Conservation (phyloP, 2,329 filamentous ascomycete genomes). For the Cordyceps sp. region DNA sequence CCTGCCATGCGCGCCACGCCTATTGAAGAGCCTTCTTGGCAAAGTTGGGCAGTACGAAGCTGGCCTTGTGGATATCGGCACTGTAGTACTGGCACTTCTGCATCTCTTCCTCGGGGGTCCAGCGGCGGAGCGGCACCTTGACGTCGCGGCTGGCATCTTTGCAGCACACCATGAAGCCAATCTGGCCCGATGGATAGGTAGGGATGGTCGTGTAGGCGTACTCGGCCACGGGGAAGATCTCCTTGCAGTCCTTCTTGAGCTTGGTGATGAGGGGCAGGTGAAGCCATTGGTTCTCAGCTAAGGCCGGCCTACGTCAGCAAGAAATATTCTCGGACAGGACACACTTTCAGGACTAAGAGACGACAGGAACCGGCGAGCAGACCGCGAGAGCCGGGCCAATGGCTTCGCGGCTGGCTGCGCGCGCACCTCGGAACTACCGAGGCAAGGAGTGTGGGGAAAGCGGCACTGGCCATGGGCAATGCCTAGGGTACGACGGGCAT, state of each 20-base stretch:
- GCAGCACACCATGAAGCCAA: conserved; percentile 99
- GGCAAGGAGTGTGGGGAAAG: conserved; percentile 17
- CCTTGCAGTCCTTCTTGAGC: conserved; percentile 91
- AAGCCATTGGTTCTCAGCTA: conserved; percentile 99
- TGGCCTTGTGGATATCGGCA: conserved; percentile 86
- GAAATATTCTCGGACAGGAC: too few relatives aligned
- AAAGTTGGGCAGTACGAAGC: conserved; percentile 87
- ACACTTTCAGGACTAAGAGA: too few relatives aligned
- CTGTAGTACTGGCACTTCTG: conserved; percentile 95
- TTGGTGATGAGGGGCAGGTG: conserved; percentile 85
- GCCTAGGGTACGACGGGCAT: conserved; percentile 10
- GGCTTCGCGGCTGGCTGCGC: too few relatives aligned
- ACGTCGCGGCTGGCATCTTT: conserved; percentile 80
- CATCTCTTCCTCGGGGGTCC: conserved; percentile 77
- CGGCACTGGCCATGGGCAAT: conserved; percentile 21
- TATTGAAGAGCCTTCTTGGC: conserved; percentile 61
- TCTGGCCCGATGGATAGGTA: conserved; percentile 96
- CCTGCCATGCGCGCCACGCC: too few relatives aligned
- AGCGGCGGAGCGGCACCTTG: conserved; percentile 67
- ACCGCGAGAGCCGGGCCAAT: too few relatives aligned
- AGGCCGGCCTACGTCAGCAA: conserved; percentile 3
- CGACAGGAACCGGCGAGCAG: too few relatives aligned
- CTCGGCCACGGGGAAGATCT: conserved; percentile 94
- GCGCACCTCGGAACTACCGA: conserved; percentile 19
- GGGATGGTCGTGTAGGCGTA: conserved; percentile 99